phyloP scores from a whole-genome alignment of 192 early-diverging fungal genomes.

The Polychytrium aggregatum region DNA sequence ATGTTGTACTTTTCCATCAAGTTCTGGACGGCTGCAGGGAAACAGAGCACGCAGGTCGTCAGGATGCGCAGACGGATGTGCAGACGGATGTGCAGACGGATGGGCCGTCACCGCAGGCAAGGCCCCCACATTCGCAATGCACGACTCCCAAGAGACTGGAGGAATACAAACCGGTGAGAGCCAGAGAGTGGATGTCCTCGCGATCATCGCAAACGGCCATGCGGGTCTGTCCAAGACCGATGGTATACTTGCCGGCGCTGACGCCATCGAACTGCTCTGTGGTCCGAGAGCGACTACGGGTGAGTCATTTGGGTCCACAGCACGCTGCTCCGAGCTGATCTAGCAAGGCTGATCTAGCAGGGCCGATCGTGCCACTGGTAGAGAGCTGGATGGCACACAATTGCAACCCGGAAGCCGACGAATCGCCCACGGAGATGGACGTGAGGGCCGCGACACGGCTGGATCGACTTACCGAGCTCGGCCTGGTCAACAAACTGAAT shows the following conservation, averaged over 20 bases:
- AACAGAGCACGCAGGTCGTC: background rate
- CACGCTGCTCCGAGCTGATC: too few relatives aligned
- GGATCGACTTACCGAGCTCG: conserved; percentile 20
- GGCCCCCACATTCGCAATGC: background rate
- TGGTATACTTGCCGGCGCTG: conserved; percentile 94
- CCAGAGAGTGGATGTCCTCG: conserved; percentile 87
- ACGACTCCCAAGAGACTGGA: conserved; percentile 11
- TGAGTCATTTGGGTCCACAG: too few relatives aligned
- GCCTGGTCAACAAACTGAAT: conserved; percentile 35
- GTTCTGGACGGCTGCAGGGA: conserved; percentile 62
- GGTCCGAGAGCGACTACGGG: conserved; percentile 10
- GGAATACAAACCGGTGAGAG: conserved; percentile 57
- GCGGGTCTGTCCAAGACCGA: conserved; percentile 88
- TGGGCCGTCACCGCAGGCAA: too few relatives aligned
- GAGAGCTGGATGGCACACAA: too few relatives aligned
- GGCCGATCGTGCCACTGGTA: too few relatives aligned
- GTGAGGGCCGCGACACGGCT: too few relatives aligned
- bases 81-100: background rate
- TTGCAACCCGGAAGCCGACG: background rate
- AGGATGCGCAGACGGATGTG: background rate
- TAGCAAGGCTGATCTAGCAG: too few relatives aligned
- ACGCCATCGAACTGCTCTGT: conserved; percentile 85
- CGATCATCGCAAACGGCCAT: conserved; percentile 96
- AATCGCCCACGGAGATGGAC: too few relatives aligned
- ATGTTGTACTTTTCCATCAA: conserved; percentile 91